Conservation (phyloP, 768 basidiomycete species). For the Leccinum subgranulosum region DNA sequence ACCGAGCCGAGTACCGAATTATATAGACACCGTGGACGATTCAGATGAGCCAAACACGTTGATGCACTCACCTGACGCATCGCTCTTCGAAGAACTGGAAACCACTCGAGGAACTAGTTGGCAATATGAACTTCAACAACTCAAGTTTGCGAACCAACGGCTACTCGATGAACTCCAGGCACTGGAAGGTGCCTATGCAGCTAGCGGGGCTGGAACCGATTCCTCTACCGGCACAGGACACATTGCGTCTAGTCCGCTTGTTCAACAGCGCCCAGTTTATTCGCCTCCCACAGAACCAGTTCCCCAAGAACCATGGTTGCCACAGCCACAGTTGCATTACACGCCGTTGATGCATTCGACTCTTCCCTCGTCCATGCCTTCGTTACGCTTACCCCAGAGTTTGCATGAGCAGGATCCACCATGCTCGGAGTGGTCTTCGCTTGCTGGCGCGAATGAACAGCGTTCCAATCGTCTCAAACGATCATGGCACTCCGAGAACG, state of each 20-base stretch:
- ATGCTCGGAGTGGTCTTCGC: slow-evolving; percentile 27
- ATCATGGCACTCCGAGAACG: slow-evolving; percentile 25
- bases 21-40: background rate
- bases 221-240: background rate
- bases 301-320: background rate
- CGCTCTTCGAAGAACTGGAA: slow-evolving; percentile 75
- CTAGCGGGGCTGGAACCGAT: background rate
- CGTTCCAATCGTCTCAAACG: slow-evolving; percentile 23
- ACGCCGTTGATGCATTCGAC: slow-evolving; percentile 4
- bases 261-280: background rate
- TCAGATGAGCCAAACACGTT: background rate
- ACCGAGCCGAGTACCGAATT: background rate
- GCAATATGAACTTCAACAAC: slow-evolving; percentile 91
- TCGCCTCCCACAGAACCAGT: background rate
- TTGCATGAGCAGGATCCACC: slow-evolving; percentile 21
- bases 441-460: slow-evolving; percentile 25
- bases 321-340: slow-evolving; percentile 10
- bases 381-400: slow-evolving; percentile 3
- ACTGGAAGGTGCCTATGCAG: slow-evolving; percentile 31
- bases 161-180: slow-evolving; percentile 54
- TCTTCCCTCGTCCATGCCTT: background rate
- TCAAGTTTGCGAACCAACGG: slow-evolving; percentile 67
- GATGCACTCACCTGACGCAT: slow-evolving; percentile 22
- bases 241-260: background rate
- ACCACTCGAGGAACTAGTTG: slow-evolving; percentile 70